Evolutionary conservation across 2,329 filamentous ascomycete species (phyloP), one percentile per base, ranked within the genome.

Genomic region (Aureobasidium sp.): DNA sequence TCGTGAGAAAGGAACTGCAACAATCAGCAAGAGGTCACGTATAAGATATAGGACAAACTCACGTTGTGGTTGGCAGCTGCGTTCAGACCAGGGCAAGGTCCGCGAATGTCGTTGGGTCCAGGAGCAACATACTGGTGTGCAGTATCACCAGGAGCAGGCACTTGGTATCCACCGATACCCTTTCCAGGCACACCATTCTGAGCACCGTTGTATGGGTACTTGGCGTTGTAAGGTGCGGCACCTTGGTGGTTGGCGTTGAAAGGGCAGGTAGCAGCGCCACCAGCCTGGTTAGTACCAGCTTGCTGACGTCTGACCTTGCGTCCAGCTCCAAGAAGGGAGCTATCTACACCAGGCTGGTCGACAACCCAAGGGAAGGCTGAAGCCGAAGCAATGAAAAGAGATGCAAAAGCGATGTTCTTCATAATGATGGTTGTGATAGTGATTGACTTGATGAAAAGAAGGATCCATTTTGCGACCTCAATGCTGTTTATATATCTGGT

Each of bases 31-130:
- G 6, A 15, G 25, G 15, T 31, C n/a, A 22, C 5, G 20, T 11
- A 34, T 29, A 17, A 14, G 14, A 3, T 22, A 6, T 9, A 34
- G 36, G 9, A 49, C 9, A 14, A 3, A 25, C 47, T 31, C 45
- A 45, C 61, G 67, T 73, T 71, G 66, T 77, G 75, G 62, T 79
- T 79, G 11, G 77, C 76, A 20, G 74, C 74, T 14, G 74, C 70
- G 53, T 78, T 78, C 44, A 78, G 63, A 27, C 75, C 76, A 12
- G 77, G 77, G 64, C 76, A 79, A 34, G 70, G 70, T 11, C 75
- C 76, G 53, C 75, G 73, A 51, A 79, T 75, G 62, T 79, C 77
- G 15, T 67, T 70, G 2, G 68, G 62, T 2, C 67, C 69, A 4
- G 76, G 76, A 14, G 75, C 71, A 20, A 70, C 64, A 55, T 74